phyloP scores from a whole-genome alignment of 805 yeast genomes.

The Wickerhamomyces subpelliculosus region DNA sequence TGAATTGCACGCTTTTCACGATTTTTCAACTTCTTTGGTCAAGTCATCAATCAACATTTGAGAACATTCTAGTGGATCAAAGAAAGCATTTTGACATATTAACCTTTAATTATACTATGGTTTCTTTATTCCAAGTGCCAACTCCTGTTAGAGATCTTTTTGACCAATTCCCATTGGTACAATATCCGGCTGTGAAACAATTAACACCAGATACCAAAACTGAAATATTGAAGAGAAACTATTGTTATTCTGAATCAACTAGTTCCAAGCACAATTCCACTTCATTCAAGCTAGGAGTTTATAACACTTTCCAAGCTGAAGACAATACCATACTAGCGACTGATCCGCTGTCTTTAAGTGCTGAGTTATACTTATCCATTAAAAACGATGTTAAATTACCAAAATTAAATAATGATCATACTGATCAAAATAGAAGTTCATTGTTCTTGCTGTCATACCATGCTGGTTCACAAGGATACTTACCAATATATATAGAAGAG shows the following conservation, averaged over 20 bases:
- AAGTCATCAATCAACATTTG: background rate
- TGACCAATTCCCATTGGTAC: slow-evolving; percentile 43
- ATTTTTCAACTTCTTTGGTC: too few relatives aligned
- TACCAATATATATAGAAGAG: slow-evolving; percentile 55
- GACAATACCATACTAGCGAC: slow-evolving; percentile 33
- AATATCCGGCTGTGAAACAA: slow-evolving; percentile 31
- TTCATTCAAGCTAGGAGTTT: slow-evolving; percentile 49
- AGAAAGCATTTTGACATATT: too few relatives aligned
- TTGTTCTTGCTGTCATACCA: slow-evolving; percentile 40
- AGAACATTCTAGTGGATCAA: too few relatives aligned
- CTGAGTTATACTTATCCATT: slow-evolving; percentile 38
- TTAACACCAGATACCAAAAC: slow-evolving; percentile 21
- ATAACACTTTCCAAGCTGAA: slow-evolving; percentile 32
- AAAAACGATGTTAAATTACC: slow-evolving; percentile 41
- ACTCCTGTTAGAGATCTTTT: slow-evolving; percentile 36
- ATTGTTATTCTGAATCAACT: slow-evolving; percentile 12
- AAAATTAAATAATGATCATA: slow-evolving; percentile 8
- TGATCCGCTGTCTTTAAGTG: slow-evolving; percentile 51
- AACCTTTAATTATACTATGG: background rate
- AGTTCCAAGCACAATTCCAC: slow-evolving; percentile 9
- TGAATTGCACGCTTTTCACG: too few relatives aligned
- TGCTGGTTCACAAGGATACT: slow-evolving; percentile 40
- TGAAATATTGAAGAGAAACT: slow-evolving; percentile 19
- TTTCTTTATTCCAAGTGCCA: slow-evolving; percentile 26
- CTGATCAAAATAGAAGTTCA: slow-evolving; percentile 20